A percentile compares a stretch with the other conserved stretches of the same genome.
phyloP scores from a whole-genome alignment of 148 eudicot species.

The Rhododendron vialii region DNA sequence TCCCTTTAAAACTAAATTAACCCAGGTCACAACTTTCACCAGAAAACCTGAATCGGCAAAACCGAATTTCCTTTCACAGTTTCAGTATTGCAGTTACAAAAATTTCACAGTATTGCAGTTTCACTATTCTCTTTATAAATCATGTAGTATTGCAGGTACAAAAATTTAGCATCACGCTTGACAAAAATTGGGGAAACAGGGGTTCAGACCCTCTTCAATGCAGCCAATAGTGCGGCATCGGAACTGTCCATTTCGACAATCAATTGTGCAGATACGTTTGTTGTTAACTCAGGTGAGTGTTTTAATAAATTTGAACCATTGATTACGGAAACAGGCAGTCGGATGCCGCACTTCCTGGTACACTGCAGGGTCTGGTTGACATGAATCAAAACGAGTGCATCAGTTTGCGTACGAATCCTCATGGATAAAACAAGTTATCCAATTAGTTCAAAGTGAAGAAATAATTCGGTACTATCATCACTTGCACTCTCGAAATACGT shows the following conservation, averaged over 20 bases:
- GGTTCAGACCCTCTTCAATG: background rate
- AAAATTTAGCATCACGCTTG: too few relatives aligned
- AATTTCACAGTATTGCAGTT: background rate
- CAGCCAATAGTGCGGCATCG: background rate
- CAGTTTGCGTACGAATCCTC: background rate
- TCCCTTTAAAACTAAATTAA: background rate
- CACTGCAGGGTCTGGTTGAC: background rate
- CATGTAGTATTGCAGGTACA: background rate
- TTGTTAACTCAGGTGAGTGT: too few relatives aligned
- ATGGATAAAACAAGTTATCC: background rate
- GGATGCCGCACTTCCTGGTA: background rate
- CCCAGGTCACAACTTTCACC: background rate
- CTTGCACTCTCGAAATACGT: background rate
- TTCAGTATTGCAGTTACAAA: background rate
- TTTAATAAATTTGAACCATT: too few relatives aligned
- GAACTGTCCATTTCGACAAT: too few relatives aligned
- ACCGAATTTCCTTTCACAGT: background rate
- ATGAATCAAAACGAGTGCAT: slow-evolving; percentile 1
- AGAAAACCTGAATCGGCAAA: background rate
- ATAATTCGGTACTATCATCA: background rate
- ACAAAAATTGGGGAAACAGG: background rate
- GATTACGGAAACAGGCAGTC: background rate
- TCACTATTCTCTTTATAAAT: background rate
- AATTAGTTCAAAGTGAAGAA: slow-evolving; percentile 9
- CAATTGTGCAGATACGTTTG: too few relatives aligned